Percentiles rank a stretch among this genome's conserved stretches.
These are phyloP conservation scores for Alternaria sp. DNA, from an alignment of 2,329 filamentous ascomycete species.

Conservation along the genomic window DNA sequence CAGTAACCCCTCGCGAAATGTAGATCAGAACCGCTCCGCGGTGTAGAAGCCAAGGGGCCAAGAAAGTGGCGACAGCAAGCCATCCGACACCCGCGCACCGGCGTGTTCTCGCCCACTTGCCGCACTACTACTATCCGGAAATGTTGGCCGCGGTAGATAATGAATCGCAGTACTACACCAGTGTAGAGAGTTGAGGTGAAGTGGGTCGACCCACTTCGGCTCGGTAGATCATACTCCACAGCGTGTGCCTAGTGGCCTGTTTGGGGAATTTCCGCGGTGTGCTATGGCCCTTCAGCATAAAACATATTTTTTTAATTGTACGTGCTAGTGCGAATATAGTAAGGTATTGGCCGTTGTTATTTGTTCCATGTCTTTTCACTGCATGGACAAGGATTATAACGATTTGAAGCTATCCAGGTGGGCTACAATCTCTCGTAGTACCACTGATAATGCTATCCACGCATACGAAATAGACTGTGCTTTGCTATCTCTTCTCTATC, in stretches of 20 bases:
- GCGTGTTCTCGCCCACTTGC: not conserved
- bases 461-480: no score
- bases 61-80: not conserved
- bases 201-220: not conserved
- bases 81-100: not conserved
- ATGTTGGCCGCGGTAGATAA: not conserved
- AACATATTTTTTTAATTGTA: no score
- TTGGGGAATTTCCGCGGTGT: not conserved
- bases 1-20: not conserved
- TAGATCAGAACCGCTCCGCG: not conserved
- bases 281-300: no score
- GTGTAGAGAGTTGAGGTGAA: not conserved
- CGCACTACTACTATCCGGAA: not conserved
- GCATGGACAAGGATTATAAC: no score
- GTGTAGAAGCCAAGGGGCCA: not conserved
- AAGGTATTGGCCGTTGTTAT: no score
- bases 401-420: no score
- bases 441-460: no score
- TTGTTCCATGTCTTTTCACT: no score
- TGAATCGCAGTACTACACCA: not conserved
- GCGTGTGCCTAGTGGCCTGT: not conserved
- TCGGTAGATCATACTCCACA: constrained; percentile 1
- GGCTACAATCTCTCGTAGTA: no score
- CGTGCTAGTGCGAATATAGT: no score
- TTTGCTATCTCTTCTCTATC: no score